These are phyloP conservation scores for Psidium friedrichsthalianum DNA, from an alignment of 345 rosid species.

Conservation along the genomic window DNA sequence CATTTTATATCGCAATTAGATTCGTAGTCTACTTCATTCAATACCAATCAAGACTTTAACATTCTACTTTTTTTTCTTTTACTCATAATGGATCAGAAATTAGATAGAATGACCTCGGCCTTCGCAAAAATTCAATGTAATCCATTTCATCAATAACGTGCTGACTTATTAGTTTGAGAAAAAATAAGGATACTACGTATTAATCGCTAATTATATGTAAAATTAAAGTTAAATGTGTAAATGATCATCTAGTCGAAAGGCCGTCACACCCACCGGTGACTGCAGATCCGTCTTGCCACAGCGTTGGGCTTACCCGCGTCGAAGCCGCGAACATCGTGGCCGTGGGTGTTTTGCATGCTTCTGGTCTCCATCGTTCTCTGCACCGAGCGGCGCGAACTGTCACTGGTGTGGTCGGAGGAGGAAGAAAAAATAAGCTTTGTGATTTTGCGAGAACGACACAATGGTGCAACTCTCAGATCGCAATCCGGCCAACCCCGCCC, in stretches of 20 bases:
- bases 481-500: conserved; percentile 32
- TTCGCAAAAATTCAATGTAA: no score
- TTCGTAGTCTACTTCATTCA: not conserved
- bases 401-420: not conserved
- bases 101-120: no score
- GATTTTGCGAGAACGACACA: not conserved
- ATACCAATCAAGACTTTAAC: no score
- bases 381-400: not conserved
- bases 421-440: not conserved
- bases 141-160: no score
- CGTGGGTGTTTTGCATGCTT: not conserved
- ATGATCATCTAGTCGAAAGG: no score
- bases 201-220: no score
- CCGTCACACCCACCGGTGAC: not conserved
- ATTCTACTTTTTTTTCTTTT: no score
- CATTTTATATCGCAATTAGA: accelerated
- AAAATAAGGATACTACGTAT: no score
- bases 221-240: no score
- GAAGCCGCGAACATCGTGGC: not conserved
- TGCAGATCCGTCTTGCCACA: not conserved
- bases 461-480: conserved; percentile 48
- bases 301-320: not conserved
- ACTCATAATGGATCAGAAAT: no score
- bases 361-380: not conserved
- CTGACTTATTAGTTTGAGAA: no score